Evolutionary conservation across 768 basidiomycete species (phyloP).

Genomic region (Lentinula detonsa): DNA sequence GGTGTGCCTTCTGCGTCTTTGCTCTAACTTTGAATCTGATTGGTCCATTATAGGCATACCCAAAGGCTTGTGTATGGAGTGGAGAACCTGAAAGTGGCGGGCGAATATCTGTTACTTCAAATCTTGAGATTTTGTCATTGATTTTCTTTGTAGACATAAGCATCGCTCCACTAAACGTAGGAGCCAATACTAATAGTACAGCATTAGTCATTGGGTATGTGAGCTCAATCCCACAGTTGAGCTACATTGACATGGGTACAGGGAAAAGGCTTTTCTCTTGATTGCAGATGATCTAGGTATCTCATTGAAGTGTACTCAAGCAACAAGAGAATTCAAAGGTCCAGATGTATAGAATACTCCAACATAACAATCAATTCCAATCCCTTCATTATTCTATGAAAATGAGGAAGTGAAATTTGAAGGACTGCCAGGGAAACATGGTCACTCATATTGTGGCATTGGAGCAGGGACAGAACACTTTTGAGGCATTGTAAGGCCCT

Average conservation of each 20-base stretch:
- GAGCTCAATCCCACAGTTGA: neutral
- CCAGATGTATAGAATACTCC: too few relatives aligned
- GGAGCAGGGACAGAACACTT: too few relatives aligned
- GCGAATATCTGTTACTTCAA: constrained; percentile 13
- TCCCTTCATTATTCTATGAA: too few relatives aligned
- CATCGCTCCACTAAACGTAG: constrained; percentile 2
- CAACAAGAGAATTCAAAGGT: too few relatives aligned
- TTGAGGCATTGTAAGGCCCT: neutral
- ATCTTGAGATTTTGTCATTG: constrained; percentile 29
- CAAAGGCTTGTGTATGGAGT: constrained; percentile 32
- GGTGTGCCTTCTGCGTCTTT: neutral
- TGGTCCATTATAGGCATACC: neutral
- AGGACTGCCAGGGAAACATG: too few relatives aligned
- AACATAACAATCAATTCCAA: too few relatives aligned
- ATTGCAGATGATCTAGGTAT: constrained; percentile 33
- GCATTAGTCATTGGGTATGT: constrained; percentile 29
- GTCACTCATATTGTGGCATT: too few relatives aligned
- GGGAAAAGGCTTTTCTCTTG: constrained; percentile 36
- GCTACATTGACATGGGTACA: constrained; percentile 16
- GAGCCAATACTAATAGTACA: constrained; percentile 36
- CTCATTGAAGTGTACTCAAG: neutral
- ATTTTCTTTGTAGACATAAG: constrained; percentile 11
- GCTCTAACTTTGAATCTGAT: neutral
- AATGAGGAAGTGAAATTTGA: too few relatives aligned
- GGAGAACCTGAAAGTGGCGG: constrained; percentile 37